Evolutionary conservation across 2,329 filamentous ascomycete genomes (phyloP), one percentile per base, ranked within the genome.

Genomic region (Penicillium sp.): DNA sequence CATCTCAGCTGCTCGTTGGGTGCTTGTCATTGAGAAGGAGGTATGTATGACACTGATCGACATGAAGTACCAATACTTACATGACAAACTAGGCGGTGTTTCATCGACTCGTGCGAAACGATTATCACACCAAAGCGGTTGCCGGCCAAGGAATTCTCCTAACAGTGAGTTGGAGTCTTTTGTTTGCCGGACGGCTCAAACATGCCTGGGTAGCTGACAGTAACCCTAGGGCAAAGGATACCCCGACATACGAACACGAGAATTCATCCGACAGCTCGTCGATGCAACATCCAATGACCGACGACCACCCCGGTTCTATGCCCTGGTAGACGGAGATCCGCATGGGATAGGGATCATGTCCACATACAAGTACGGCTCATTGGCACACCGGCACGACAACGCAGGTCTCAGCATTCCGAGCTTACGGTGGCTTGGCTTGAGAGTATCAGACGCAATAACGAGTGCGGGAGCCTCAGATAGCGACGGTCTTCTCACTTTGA

Each of bases 21-120:
- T 86, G 24, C 66, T 85, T 1, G 72, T 85, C 3, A 69, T 86
- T 23, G 82, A 86, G 61, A 86, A 86, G 69, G 82, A 86, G 72
- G 80, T 78, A 65, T 20, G 47, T n/a, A 28, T 15, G 15, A 8
- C 20, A 15, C 18, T 31, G 18, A 31, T 39, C n/a, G 24, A 38
- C 8, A 45, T 4, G 32, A 33, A 18, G 18, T 37, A 20, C 3
- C 33, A 23, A 37, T 4, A 12, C 33, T 37, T 20, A 37, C 8
- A 50, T 10, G 51, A 38, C 45, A 1, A 10, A 5, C 15, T 5
- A 82, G 80, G 81, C 82, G 24, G 78, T 80, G 5, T 85, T 84
- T 60, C 79, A 79, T 27, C 76, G 80, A 20, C 67, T 86, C 29
- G 70, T 75, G 18, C 70, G 73, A 46, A 78, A 72, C 12, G 53